These are phyloP conservation scores for Gossypium laxum DNA, from an alignment of 441 rosid species.

Conservation along the genomic window DNA sequence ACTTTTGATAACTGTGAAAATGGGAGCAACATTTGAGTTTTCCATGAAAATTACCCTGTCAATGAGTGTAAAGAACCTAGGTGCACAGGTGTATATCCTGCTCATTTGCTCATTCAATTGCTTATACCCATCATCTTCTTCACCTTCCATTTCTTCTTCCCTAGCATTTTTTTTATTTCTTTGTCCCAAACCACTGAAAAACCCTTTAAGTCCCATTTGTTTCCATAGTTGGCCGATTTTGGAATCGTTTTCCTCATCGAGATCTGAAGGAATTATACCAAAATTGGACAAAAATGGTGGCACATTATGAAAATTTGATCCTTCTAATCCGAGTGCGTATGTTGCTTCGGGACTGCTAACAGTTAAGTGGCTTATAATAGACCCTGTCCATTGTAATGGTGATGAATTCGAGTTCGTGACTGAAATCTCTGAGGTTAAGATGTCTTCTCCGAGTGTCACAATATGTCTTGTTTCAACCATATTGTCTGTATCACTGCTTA, in stretches of 20 bases:
- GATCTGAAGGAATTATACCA: slow-evolving; percentile 38
- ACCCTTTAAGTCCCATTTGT: slow-evolving; percentile 15
- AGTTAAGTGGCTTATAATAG: slow-evolving; percentile 55
- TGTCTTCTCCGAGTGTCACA: slow-evolving; percentile 39
- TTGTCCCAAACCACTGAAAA: slow-evolving; percentile 12
- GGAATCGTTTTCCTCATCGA: slow-evolving; percentile 10
- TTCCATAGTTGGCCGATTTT: slow-evolving; percentile 20
- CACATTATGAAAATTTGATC: slow-evolving; percentile 43
- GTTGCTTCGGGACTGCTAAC: slow-evolving; percentile 83
- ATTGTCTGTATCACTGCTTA: slow-evolving; percentile 33
- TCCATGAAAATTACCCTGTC: slow-evolving; percentile 46
- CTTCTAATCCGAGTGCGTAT: slow-evolving; percentile 56
- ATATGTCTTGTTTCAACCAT: slow-evolving; percentile 47
- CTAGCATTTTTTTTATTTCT: slow-evolving; percentile 11
- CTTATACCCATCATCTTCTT: slow-evolving; percentile 61
- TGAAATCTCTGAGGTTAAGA: slow-evolving; percentile 44
- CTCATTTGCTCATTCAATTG: slow-evolving; percentile 58
- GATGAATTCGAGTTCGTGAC: slow-evolving; percentile 39
- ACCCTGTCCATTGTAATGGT: slow-evolving; percentile 35
- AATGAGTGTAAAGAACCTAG: slow-evolving; percentile 52
- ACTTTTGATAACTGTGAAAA: neutral
- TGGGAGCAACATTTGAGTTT: neutral
- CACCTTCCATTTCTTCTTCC: slow-evolving; percentile 40
- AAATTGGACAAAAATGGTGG: slow-evolving; percentile 33
- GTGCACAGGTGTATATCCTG: slow-evolving; percentile 66